Percentiles rank a stretch among this genome's conserved stretches.
Evolutionary conservation across 2,329 filamentous ascomycete genomes (phyloP).

Genomic region (Ascochyta lentis): DNA sequence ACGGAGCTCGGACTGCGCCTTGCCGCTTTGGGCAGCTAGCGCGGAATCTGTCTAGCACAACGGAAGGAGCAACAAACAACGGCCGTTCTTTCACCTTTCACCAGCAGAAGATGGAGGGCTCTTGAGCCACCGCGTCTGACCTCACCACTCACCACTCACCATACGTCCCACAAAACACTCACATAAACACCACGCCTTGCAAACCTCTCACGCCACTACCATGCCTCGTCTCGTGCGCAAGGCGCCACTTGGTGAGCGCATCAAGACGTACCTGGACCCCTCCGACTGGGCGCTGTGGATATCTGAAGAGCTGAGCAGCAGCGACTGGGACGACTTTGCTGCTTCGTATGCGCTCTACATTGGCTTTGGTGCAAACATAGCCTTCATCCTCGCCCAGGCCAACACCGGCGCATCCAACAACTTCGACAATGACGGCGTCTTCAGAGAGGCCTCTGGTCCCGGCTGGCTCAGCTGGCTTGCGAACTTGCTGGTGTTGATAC

Average conservation of each 20-base stretch:
- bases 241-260: constrained; percentile 78
- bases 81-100: not conserved
- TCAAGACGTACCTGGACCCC: constrained; percentile 81
- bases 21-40: not conserved
- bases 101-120: constrained; percentile 22
- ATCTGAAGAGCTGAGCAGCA: constrained; percentile 89
- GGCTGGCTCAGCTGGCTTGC: constrained; percentile 74
- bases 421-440: constrained; percentile 77
- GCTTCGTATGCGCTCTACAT: constrained; percentile 77
- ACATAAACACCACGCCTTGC: constrained; percentile 1
- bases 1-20: constrained; percentile 11
- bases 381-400: constrained; percentile 82
- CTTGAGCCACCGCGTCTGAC: not conserved
- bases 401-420: constrained; percentile 65
- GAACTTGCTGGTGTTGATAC: constrained; percentile 71
- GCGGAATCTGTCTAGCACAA: constrained; percentile 4
- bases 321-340: constrained; percentile 82
- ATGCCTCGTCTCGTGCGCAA: constrained; percentile 85
- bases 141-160: not conserved
- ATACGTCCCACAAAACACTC: not conserved
- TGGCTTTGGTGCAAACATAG: constrained; percentile 76
- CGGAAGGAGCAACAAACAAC: constrained; percentile 7
- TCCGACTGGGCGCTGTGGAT: constrained; percentile 90
- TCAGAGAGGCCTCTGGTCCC: constrained; percentile 62
- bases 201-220: constrained; percentile 1